Percentiles rank a stretch among this genome's conserved stretches.
phyloP scores from a whole-genome alignment of 352 stramenopile genomes.

The Pythium sp. region DNA sequence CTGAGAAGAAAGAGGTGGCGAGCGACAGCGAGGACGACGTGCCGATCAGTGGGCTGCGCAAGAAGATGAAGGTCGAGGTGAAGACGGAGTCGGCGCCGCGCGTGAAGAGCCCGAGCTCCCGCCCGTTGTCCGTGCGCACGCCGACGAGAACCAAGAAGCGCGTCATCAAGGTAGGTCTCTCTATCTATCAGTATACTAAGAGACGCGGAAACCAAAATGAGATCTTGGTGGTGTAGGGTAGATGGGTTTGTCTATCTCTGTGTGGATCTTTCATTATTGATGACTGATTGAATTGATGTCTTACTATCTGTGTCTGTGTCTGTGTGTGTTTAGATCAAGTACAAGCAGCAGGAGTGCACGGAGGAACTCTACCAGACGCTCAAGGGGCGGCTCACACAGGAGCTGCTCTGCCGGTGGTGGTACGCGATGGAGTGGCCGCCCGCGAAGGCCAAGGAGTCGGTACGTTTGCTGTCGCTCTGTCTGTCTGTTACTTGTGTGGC shows the following conservation, averaged over 20 bases:
- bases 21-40: constrained; percentile 77
- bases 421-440: constrained; percentile 82
- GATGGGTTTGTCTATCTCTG: neutral
- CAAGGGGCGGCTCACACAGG: constrained; percentile 71
- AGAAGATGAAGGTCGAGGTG: constrained; percentile 60
- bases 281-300: constrained; percentile 11
- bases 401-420: constrained; percentile 85
- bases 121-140: constrained; percentile 5
- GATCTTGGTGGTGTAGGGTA: constrained; percentile 1
- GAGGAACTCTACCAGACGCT: constrained; percentile 79
- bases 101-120: constrained; percentile 22
- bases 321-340: constrained; percentile 61
- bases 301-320: too few relatives aligned
- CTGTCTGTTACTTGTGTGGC: neutral
- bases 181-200: too few relatives aligned
- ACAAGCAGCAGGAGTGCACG: constrained; percentile 82
- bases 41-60: constrained; percentile 64
- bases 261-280: neutral
- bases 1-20: constrained; percentile 31
- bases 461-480: constrained; percentile 11
- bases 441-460: constrained; percentile 29
- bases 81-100: constrained; percentile 14
- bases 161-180: constrained; percentile 44
- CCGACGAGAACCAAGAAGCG: constrained; percentile 48
- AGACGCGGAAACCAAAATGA: neutral